These are phyloP conservation scores for Salix caprea DNA, from an alignment of 345 rosid species.

Conservation along the genomic window DNA sequence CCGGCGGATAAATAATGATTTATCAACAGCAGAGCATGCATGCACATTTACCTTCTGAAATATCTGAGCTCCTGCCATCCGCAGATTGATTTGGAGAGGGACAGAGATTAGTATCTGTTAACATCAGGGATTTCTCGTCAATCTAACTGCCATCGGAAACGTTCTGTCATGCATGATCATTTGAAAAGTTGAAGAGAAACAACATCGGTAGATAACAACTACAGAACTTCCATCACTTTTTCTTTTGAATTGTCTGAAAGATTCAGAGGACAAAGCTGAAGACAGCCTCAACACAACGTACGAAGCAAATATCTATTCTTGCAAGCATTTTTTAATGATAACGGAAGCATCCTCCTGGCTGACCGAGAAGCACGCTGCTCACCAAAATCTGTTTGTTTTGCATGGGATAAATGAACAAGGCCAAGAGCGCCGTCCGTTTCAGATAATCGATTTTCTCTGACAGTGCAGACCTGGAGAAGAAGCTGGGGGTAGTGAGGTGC, in stretches of 20 bases:
- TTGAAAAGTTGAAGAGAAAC: not conserved
- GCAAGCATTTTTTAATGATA: not conserved
- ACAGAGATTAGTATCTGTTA: not conserved
- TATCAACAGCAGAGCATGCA: too few species aligned
- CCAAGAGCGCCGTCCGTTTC: constrained; percentile 21
- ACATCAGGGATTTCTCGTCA: not conserved
- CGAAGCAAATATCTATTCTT: not conserved
- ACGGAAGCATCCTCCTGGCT: not conserved
- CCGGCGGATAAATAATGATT: too few species aligned
- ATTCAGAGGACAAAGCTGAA: not conserved
- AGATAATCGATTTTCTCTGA: not conserved
- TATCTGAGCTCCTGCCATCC: not conserved
- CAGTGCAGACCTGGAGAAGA: constrained; percentile 8
- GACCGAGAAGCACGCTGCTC: not conserved
- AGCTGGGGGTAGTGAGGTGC: not conserved
- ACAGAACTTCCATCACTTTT: not conserved
- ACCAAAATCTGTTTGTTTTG: not conserved
- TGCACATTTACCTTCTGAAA: not conserved
- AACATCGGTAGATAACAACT: not conserved
- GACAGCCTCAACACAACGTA: not conserved
- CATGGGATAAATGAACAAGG: constrained; percentile 2
- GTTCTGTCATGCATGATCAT: not conserved
- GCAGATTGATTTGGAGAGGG: not conserved
- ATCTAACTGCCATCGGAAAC: not conserved
- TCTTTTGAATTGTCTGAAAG: not conserved